A percentile compares a stretch with the other conserved stretches of the same genome.
phyloP scores from a whole-genome alignment of 495 filamentous ascomycete genomes.

The Xylaria castorea region DNA sequence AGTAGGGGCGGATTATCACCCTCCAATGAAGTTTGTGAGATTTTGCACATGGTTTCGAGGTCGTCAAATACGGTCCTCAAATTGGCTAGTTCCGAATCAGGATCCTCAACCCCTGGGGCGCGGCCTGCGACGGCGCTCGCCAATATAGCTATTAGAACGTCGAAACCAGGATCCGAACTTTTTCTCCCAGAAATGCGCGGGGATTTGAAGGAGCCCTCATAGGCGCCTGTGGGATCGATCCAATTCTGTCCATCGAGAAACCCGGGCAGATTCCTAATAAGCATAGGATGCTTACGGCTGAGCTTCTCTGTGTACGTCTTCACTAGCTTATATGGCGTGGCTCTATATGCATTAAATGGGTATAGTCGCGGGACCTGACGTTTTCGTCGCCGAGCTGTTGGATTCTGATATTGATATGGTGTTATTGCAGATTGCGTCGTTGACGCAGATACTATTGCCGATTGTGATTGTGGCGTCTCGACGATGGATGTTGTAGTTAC shows the following conservation, averaged over 20 bases:
- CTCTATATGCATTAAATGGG: constrained; percentile 12
- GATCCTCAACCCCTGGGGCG: not conserved
- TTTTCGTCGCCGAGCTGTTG: not conserved
- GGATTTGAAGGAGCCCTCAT: not conserved
- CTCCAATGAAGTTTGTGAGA: not conserved
- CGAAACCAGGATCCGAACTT: not conserved
- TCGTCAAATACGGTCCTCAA: not conserved
- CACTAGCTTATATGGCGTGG: constrained; percentile 10
- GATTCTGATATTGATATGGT: not conserved
- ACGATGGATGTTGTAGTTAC: not conserved
- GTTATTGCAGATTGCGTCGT: not conserved
- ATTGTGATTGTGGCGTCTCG: not conserved
- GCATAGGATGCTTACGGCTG: not conserved
- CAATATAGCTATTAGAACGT: not conserved
- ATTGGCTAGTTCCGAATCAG: not conserved
- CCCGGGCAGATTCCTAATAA: constrained; percentile 11
- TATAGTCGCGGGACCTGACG: not conserved
- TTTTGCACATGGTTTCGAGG: not conserved
- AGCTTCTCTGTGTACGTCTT: constrained; percentile 3
- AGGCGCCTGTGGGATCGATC: not conserved
- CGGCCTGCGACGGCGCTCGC: constrained; percentile 5
- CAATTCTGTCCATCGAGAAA: constrained; percentile 16
- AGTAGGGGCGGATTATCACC: not conserved
- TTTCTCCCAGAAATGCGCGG: not conserved
- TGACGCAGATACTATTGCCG: not conserved